phyloP scores from a whole-genome alignment of 257 asterid species.

The Solanum corneliomulleri region DNA sequence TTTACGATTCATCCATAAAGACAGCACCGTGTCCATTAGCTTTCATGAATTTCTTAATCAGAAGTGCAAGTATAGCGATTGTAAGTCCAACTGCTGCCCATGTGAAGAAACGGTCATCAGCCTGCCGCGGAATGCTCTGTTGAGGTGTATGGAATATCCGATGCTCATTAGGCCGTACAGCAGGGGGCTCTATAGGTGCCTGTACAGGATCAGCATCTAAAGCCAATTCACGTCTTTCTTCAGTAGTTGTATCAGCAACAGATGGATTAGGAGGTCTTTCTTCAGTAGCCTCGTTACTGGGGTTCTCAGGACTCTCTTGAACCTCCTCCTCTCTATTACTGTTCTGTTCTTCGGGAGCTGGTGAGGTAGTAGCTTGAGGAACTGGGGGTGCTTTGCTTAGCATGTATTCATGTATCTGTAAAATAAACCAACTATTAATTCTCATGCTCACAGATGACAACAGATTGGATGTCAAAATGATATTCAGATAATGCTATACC shows the following conservation, averaged over 20 bases:
- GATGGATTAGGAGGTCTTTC: conserved; percentile 19
- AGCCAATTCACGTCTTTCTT: conserved; percentile 24
- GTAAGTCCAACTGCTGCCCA: conserved; percentile 84
- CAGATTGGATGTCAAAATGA: neutral
- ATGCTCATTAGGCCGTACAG: conserved; percentile 18
- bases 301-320: conserved; percentile 19
- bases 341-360: conserved; percentile 20
- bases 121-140: conserved; percentile 33
- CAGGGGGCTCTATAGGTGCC: conserved; percentile 19
- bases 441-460: neutral
- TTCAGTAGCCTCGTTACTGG: conserved; percentile 12
- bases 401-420: conserved; percentile 76
- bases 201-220: conserved; percentile 22
- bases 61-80: conserved; percentile 64
- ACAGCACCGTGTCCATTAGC: conserved; percentile 68
- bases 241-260: conserved; percentile 19
- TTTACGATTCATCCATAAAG: conserved; percentile 52
- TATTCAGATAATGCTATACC: conserved; percentile 19
- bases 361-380: conserved; percentile 28
- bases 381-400: conserved; percentile 53
- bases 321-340: conserved; percentile 13
- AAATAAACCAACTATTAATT: neutral
- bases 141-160: conserved; percentile 27
- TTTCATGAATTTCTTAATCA: conserved; percentile 79
- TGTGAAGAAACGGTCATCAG: conserved; percentile 63